These are phyloP conservation scores for Flaveria robusta DNA, from an alignment of 129 eudicot genomes.

Conservation along the genomic window DNA sequence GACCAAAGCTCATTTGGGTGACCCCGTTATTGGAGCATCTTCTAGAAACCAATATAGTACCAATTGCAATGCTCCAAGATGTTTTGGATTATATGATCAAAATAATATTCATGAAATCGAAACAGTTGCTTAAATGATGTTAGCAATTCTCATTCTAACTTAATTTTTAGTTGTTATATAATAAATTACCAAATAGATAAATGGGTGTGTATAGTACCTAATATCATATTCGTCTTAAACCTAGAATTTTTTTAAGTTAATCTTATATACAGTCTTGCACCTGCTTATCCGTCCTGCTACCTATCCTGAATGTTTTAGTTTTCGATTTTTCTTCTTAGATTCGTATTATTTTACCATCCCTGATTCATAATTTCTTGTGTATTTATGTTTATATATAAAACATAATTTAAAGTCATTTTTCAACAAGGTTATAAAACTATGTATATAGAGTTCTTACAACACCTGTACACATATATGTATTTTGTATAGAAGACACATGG, in stretches of 20 bases:
- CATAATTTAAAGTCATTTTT: not conserved
- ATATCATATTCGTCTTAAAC: too few species aligned
- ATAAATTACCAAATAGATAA: not conserved
- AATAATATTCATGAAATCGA: not conserved
- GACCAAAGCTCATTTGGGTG: not conserved
- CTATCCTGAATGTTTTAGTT: too few species aligned
- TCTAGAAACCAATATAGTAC: slow-evolving; percentile 22
- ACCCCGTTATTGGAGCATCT: slow-evolving; percentile 16
- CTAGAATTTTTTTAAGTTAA: too few species aligned
- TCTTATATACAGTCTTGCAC: too few species aligned
- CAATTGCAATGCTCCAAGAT: slow-evolving; percentile 30
- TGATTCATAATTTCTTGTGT: not conserved
- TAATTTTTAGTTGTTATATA: not conserved
- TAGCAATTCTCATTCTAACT: not conserved
- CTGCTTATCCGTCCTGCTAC: too few species aligned
- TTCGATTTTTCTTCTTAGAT: too few species aligned
- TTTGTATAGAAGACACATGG: too few species aligned
- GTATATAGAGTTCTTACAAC: not conserved
- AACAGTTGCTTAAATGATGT: not conserved
- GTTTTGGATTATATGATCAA: slow-evolving; percentile 12
- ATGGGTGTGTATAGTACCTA: too few species aligned
- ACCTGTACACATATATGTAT: not conserved
- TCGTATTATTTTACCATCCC: too few species aligned
- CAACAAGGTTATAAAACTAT: not conserved
- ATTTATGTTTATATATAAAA: not conserved